Percentiles rank a stretch among this genome's conserved stretches.
These are phyloP conservation scores for Biscogniauxia marginata DNA, from an alignment of 2,329 filamentous ascomycete species.

Conservation along the genomic window DNA sequence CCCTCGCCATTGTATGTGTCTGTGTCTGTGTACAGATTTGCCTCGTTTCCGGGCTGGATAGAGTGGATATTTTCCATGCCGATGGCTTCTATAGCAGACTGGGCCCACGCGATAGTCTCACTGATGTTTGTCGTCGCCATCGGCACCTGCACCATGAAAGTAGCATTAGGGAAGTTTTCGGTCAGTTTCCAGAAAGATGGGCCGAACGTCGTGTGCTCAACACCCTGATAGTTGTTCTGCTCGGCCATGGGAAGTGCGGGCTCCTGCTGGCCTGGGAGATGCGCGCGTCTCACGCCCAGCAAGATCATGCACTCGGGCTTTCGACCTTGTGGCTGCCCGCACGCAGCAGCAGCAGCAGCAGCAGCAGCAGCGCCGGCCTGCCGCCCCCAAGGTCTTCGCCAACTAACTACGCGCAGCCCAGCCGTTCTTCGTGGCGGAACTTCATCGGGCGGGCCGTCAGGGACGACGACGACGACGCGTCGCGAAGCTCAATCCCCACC, in stretches of 20 bases:
- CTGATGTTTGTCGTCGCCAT: constrained; percentile 36
- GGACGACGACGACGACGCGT: constrained; percentile 30
- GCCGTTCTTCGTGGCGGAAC: constrained; percentile 35
- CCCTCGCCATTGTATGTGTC: constrained; percentile 24
- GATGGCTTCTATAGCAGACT: constrained; percentile 29
- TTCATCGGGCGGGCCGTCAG: constrained; percentile 35
- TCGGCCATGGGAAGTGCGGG: constrained; percentile 35
- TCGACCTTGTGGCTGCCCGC: constrained; percentile 32
- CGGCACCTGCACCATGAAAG: constrained; percentile 37
- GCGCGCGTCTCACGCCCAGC: constrained; percentile 34
- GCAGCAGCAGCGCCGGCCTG: constrained; percentile 27
- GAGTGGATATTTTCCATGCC: constrained; percentile 35
- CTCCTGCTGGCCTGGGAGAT: constrained; percentile 31
- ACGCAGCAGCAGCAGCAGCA: too few relatives aligned
- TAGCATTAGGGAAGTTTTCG: constrained; percentile 31
- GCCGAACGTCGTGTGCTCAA: constrained; percentile 36
- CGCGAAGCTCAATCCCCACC: constrained; percentile 15
- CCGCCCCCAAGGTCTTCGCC: constrained; percentile 34
- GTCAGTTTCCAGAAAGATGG: constrained; percentile 35
- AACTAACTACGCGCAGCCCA: constrained; percentile 39
- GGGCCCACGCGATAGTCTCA: constrained; percentile 35
- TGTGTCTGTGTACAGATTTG: constrained; percentile 34
- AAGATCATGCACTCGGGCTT: constrained; percentile 37
- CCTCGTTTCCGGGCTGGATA: constrained; percentile 37
- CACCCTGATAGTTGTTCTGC: constrained; percentile 34